Percentiles rank a stretch among this genome's conserved stretches.
These are phyloP conservation scores for Russula brevipes DNA, from an alignment of 768 basidiomycete genomes.

Conservation along the genomic window DNA sequence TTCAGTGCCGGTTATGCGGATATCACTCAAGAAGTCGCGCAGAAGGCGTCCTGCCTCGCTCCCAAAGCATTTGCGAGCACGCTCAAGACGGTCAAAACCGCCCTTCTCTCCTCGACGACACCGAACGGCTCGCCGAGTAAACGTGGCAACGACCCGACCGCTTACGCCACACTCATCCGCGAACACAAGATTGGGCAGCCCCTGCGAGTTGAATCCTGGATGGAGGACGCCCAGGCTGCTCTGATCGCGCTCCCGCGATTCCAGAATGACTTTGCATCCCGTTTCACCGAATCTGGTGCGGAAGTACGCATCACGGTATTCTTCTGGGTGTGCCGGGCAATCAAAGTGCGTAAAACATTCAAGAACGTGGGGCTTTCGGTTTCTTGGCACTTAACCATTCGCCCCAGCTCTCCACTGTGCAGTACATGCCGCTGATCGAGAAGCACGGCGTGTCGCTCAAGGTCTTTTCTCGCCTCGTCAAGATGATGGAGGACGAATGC, in stretches of 20 bases:
- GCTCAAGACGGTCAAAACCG: conserved; percentile 28
- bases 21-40: conserved; percentile 31
- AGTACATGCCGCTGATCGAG: not conserved
- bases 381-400: not conserved
- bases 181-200: conserved; percentile 19
- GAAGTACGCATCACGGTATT: conserved; percentile 20
- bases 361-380: no score
- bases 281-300: not conserved
- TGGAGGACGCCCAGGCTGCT: conserved; percentile 17
- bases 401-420: not conserved
- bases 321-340: conserved; percentile 20
- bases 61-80: conserved; percentile 30
- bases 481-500: conserved; percentile 16
- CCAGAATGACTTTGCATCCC: not conserved
- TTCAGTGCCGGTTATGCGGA: conserved; percentile 31
- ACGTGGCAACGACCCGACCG: conserved; percentile 29
- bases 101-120: conserved; percentile 19
- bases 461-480: not conserved
- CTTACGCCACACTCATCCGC: conserved; percentile 10
- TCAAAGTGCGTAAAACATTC: conserved; percentile 15
- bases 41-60: conserved; percentile 32
- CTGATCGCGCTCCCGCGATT: conserved; percentile 16
- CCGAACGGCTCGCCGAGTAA: conserved; percentile 6
- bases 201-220: conserved; percentile 18
- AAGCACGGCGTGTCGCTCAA: conserved; percentile 6